Evolutionary conservation across 331 rosid genomes (phyloP).

Genomic region (Dryas integrifolia): DNA sequence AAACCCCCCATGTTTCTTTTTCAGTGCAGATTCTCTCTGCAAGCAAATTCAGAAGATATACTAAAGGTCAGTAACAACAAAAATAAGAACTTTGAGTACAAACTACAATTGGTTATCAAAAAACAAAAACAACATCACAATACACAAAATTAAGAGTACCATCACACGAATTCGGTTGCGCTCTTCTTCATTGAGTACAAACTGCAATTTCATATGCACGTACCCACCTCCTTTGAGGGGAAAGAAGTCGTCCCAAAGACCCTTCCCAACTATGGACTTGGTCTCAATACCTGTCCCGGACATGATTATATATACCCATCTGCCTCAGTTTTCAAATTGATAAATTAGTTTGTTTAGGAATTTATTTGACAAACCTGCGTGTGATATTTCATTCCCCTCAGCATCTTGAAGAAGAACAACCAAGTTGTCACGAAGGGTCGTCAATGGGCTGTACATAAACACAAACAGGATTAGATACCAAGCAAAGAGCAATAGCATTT

Average conservation of each 20-base stretch:
- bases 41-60: constrained; percentile 10
- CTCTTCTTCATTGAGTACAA: constrained; percentile 72
- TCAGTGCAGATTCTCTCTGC: constrained; percentile 72
- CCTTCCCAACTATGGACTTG: constrained; percentile 70
- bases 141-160: constrained; percentile 38
- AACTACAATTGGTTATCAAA: not conserved
- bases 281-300: constrained; percentile 55
- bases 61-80: not conserved
- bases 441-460: constrained; percentile 58
- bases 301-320: constrained; percentile 3
- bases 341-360: not conserved
- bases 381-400: constrained; percentile 65
- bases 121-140: not conserved
- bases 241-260: constrained; percentile 71
- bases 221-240: constrained; percentile 64
- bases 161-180: constrained; percentile 64
- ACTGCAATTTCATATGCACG: constrained; percentile 69
- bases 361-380: constrained; percentile 46
- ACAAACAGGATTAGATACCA: constrained; percentile 15
- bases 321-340: constrained; percentile 2
- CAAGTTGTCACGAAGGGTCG: constrained; percentile 67
- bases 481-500: constrained; percentile 13
- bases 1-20: constrained; percentile 66
- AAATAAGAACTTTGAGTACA: not conserved
- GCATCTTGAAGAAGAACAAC: constrained; percentile 54